A percentile compares a stretch with the other conserved stretches of the same genome.
Evolutionary conservation across 164 flowering plant genomes (phyloP).

Genomic region (Vitis amurensis): DNA sequence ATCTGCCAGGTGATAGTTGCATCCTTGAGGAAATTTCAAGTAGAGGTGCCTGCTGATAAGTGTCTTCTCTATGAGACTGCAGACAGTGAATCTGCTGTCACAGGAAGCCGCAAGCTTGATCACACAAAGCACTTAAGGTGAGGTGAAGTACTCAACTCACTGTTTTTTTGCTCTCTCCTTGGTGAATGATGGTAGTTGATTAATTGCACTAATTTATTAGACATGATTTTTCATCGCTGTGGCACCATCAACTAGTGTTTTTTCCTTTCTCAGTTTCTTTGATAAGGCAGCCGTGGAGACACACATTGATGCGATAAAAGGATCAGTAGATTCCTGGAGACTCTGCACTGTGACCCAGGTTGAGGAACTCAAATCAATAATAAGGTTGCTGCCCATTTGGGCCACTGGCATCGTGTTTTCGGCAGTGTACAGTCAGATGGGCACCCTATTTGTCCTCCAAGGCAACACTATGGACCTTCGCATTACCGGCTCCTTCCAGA

Average conservation of each 20-base stretch:
- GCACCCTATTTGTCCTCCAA: conserved; percentile 46
- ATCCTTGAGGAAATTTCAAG: conserved; percentile 24
- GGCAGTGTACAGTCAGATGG: conserved; percentile 45
- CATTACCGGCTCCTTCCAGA: conserved; percentile 34
- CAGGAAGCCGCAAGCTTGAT: conserved; percentile 40
- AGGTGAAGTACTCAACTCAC: too few species aligned
- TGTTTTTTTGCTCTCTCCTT: too few species aligned
- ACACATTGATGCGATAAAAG: conserved; percentile 18
- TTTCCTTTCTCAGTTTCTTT: conserved; percentile 27
- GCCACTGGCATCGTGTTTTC: conserved; percentile 49
- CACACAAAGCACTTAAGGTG: conserved; percentile 34
- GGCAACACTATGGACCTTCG: conserved; percentile 49
- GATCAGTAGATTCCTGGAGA: conserved; percentile 29
- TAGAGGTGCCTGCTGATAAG: conserved; percentile 30
- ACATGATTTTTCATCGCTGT: too few species aligned
- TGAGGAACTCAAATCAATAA: conserved; percentile 42
- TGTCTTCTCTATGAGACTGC: conserved; percentile 30
- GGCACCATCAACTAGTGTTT: not conserved
- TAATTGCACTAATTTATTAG: too few species aligned
- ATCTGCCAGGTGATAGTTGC: conserved; percentile 38
- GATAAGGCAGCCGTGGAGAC: conserved; percentile 52
- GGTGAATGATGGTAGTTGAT: too few species aligned
- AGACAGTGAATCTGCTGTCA: conserved; percentile 24
- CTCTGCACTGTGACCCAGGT: conserved; percentile 56
- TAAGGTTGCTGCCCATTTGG: conserved; percentile 43